Evolutionary conservation across 2,329 filamentous ascomycete species (phyloP).

Genomic region (Fusarium sp.): DNA sequence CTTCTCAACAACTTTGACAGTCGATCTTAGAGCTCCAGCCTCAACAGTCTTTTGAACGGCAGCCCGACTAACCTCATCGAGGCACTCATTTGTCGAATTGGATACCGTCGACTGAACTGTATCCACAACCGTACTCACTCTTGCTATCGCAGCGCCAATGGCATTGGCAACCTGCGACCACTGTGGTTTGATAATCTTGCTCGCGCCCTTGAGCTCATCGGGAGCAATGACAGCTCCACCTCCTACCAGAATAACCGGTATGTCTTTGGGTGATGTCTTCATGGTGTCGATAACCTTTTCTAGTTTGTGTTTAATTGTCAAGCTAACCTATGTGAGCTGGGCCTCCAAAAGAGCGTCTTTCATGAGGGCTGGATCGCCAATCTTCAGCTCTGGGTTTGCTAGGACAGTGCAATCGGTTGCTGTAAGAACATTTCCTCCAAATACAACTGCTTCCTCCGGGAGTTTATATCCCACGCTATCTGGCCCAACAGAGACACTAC

Average conservation of each 20-base stretch:
- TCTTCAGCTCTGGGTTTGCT: slow-evolving; percentile 42
- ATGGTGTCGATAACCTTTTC: slow-evolving; percentile 67
- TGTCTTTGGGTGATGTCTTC: slow-evolving; percentile 67
- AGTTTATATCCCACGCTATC: slow-evolving; percentile 69
- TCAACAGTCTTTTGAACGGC: slow-evolving; percentile 55
- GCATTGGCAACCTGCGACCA: slow-evolving; percentile 70
- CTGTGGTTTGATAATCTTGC: slow-evolving; percentile 62
- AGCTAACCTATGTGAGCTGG: slow-evolving; percentile 50
- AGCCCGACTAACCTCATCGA: slow-evolving; percentile 50
- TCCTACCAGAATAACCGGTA: slow-evolving; percentile 69
- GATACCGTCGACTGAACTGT: slow-evolving; percentile 58
- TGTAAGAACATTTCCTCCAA: slow-evolving; percentile 64
- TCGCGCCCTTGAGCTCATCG: slow-evolving; percentile 62
- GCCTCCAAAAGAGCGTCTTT: slow-evolving; percentile 42
- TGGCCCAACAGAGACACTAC: slow-evolving; percentile 60
- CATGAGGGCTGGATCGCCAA: slow-evolving; percentile 53
- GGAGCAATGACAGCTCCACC: slow-evolving; percentile 69
- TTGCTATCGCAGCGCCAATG: slow-evolving; percentile 69
- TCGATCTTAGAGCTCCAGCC: slow-evolving; percentile 54
- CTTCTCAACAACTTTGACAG: slow-evolving; percentile 59
- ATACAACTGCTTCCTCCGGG: slow-evolving; percentile 60
- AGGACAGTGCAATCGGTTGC: slow-evolving; percentile 63
- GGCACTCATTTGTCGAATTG: slow-evolving; percentile 47
- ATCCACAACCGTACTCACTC: slow-evolving; percentile 64
- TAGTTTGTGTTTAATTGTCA: slow-evolving; percentile 57